Evolutionary conservation across 2,329 filamentous ascomycete species (phyloP).

Genomic region (Penicillium nordicum): DNA sequence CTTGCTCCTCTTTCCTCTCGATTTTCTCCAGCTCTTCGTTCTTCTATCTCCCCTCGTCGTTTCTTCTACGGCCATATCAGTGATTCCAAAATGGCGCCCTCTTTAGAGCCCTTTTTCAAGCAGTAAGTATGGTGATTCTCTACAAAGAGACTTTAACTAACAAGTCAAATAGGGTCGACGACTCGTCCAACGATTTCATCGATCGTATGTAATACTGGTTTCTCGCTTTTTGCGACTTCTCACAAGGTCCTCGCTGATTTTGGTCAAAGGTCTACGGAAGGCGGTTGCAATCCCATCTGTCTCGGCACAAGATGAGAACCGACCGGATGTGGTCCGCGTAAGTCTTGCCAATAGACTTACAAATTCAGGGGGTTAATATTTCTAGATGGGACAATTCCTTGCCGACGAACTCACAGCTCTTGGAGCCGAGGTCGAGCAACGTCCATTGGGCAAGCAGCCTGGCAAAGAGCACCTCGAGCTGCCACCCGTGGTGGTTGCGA

Average conservation of each 20-base stretch:
- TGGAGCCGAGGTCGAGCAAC: constrained; percentile 82
- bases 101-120: constrained; percentile 89
- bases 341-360: constrained; percentile 9
- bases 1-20: constrained; percentile 15
- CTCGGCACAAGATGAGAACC: constrained; percentile 83
- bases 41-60: constrained; percentile 26
- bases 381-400: constrained; percentile 84
- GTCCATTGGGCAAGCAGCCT: constrained; percentile 85
- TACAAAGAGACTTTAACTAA: constrained; percentile 1
- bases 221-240: not conserved
- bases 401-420: constrained; percentile 76
- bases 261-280: constrained; percentile 62
- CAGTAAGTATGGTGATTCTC: constrained; percentile 49
- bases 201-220: constrained; percentile 54
- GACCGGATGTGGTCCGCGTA: constrained; percentile 83
- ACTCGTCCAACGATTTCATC: constrained; percentile 75
- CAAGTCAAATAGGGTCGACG: constrained; percentile 59
- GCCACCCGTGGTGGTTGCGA: constrained; percentile 84
- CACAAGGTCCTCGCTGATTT: not conserved
- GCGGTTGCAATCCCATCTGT: constrained; percentile 96
- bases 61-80: constrained; percentile 46
- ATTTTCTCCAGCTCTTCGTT: constrained; percentile 10
- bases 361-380: not conserved
- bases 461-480: constrained; percentile 86
- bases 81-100: constrained; percentile 72